Evolutionary conservation across 768 basidiomycete genomes (phyloP).

Genomic region (Boletus vinaceobasis): DNA sequence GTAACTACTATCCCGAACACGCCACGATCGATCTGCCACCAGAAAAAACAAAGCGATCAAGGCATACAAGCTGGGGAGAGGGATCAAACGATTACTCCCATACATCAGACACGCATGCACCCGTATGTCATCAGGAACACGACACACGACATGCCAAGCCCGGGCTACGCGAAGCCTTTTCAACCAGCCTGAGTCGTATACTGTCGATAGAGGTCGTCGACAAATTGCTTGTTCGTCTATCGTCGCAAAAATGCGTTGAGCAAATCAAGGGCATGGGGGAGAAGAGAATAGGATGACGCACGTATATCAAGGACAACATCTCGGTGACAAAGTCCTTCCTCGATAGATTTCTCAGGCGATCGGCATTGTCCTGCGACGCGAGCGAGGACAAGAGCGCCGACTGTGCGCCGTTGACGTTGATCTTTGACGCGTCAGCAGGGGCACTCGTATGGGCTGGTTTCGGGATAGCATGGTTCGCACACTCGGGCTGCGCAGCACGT

Average conservation of each 20-base stretch:
- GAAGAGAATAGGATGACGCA: slow-evolving; percentile 28
- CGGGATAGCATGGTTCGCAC: background rate
- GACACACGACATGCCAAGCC: background rate
- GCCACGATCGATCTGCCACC: slow-evolving; percentile 1
- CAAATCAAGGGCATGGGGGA: background rate
- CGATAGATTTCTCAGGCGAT: slow-evolving; percentile 31
- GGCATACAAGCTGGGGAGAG: background rate
- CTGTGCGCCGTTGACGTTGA: slow-evolving; percentile 20
- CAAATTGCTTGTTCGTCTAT: slow-evolving; percentile 65
- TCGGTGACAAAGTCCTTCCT: slow-evolving; percentile 59
- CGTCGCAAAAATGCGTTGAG: background rate
- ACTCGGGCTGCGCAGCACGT: slow-evolving; percentile 5
- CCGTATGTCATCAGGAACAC: background rate
- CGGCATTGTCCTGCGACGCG: slow-evolving; percentile 13
- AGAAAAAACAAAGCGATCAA: slow-evolving; percentile 1
- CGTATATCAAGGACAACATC: slow-evolving; percentile 59
- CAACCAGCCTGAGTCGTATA: slow-evolving; percentile 34
- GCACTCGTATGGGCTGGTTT: slow-evolving; percentile 3
- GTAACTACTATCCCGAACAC: slow-evolving; percentile 3
- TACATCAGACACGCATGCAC: background rate
- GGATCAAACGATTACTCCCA: background rate
- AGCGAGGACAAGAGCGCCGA: slow-evolving; percentile 27
- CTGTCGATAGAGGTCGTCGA: slow-evolving; percentile 56
- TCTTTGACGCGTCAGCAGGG: slow-evolving; percentile 3
- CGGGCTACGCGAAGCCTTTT: background rate